Conservation (phyloP, 805 yeast genomes). For the Sungouiella thailandica region DNA sequence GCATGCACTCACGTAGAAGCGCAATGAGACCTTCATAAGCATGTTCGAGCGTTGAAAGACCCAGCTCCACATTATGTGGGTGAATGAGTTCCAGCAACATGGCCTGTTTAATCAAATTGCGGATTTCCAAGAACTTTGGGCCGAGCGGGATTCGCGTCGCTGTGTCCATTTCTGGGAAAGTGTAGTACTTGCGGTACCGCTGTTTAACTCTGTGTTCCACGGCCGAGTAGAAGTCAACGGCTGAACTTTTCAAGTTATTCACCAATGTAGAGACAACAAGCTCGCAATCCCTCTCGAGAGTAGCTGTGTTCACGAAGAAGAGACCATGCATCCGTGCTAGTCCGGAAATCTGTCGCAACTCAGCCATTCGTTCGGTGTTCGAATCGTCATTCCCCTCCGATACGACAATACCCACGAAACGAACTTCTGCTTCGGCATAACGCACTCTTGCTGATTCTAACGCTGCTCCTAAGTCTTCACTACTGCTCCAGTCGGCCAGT, state of each 20-base stretch:
- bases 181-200: constrained; percentile 33
- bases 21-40: constrained; percentile 30
- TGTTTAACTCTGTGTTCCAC: constrained; percentile 30
- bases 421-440: constrained; percentile 8
- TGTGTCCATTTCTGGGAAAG: constrained; percentile 22
- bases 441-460: constrained; percentile 11
- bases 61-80: constrained; percentile 30
- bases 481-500: constrained; percentile 13
- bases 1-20: constrained; percentile 16
- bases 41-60: constrained; percentile 25
- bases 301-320: constrained; percentile 17
- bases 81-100: constrained; percentile 27
- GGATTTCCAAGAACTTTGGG: constrained; percentile 34
- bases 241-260: constrained; percentile 24
- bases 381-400: constrained; percentile 11
- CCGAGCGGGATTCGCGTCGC: constrained; percentile 27
- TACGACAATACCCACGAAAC: constrained; percentile 22
- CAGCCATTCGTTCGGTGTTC: constrained; percentile 20
- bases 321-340: constrained; percentile 29
- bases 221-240: constrained; percentile 29
- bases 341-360: constrained; percentile 24
- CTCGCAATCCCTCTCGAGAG: constrained; percentile 26
- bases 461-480: constrained; percentile 9
- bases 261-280: constrained; percentile 25
- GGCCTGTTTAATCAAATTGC: constrained; percentile 34